These are phyloP conservation scores for Exophiala viscosa DNA, from an alignment of 2,329 filamentous ascomycete genomes.

Conservation along the genomic window DNA sequence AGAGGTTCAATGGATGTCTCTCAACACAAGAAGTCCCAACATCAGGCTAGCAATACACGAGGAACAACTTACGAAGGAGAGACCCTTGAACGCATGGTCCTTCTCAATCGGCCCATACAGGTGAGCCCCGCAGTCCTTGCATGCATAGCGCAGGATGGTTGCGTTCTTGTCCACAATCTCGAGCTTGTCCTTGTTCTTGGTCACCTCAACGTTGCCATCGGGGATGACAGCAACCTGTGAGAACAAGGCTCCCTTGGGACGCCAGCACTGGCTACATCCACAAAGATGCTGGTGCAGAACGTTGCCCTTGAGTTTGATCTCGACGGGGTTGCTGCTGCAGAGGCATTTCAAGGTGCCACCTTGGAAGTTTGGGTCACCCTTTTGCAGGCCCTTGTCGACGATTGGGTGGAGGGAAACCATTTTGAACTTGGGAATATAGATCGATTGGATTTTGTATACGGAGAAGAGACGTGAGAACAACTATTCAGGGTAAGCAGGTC, in stretches of 20 bases:
- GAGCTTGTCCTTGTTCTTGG: slow-evolving; percentile 58
- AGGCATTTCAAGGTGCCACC: slow-evolving; percentile 62
- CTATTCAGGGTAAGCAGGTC: too few relatives aligned
- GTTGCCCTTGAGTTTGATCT: slow-evolving; percentile 56
- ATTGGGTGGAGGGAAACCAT: slow-evolving; percentile 55
- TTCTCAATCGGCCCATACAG: slow-evolving; percentile 63
- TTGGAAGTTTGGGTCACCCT: slow-evolving; percentile 52
- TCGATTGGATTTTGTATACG: too few relatives aligned
- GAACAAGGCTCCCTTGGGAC: slow-evolving; percentile 62
- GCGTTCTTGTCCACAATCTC: slow-evolving; percentile 54
- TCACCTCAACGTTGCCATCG: slow-evolving; percentile 52
- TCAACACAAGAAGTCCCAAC: too few relatives aligned
- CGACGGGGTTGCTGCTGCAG: slow-evolving; percentile 55
- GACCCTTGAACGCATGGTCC: slow-evolving; percentile 63
- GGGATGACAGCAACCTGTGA: slow-evolving; percentile 61
- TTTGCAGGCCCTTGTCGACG: slow-evolving; percentile 59
- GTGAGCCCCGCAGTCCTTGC: slow-evolving; percentile 59
- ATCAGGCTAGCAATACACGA: too few relatives aligned
- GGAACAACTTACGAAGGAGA: slow-evolving; percentile 57
- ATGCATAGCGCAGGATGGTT: slow-evolving; percentile 59
- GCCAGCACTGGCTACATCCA: slow-evolving; percentile 71
- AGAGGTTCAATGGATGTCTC: too few relatives aligned
- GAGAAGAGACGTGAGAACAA: too few relatives aligned
- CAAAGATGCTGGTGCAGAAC: slow-evolving; percentile 68
- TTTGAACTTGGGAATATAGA: too few relatives aligned